These are phyloP conservation scores for Linum trigynum DNA, from an alignment of 345 rosid genomes.

Conservation along the genomic window DNA sequence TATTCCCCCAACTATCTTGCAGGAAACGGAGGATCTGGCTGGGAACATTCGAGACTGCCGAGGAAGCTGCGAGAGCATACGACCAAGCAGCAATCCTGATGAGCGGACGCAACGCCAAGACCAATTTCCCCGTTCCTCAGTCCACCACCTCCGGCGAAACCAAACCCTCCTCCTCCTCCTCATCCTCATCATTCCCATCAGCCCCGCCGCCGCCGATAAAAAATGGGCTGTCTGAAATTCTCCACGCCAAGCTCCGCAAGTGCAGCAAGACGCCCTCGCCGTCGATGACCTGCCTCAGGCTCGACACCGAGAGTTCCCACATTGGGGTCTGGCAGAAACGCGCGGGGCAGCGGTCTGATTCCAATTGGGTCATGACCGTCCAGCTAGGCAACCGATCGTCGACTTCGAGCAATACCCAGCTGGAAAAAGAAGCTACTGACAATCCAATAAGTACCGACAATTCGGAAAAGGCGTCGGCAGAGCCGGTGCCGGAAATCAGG, in stretches of 20 bases:
- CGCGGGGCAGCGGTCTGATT: conserved; percentile 16
- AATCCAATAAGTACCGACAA: neutral
- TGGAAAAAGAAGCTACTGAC: neutral
- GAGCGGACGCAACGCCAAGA: conserved; percentile 36
- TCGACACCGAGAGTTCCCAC: conserved; percentile 29
- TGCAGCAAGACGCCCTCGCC: conserved; percentile 25
- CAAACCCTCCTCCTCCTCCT: conserved; percentile 7
- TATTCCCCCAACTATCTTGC: neutral
- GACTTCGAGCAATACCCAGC: neutral
- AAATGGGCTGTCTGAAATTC: conserved; percentile 5
- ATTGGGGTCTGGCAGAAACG: conserved; percentile 39
- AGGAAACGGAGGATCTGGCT: conserved; percentile 40
- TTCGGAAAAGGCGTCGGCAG: neutral
- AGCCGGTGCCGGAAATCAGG: neutral
- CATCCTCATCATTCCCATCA: neutral
- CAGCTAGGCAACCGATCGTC: conserved; percentile 18
- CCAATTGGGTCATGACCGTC: conserved; percentile 31
- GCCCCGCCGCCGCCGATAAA: neutral
- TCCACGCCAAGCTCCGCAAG: conserved; percentile 22
- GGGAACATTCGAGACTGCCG: conserved; percentile 33
- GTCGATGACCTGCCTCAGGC: conserved; percentile 36
- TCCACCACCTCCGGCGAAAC: conserved; percentile 10
- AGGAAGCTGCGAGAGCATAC: conserved; percentile 27
- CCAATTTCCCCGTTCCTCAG: conserved; percentile 26
- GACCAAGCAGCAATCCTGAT: conserved; percentile 35